These are phyloP conservation scores for Heliocybe sulcata DNA, from an alignment of 1,284 basidiomycete genomes.

Conservation along the genomic window DNA sequence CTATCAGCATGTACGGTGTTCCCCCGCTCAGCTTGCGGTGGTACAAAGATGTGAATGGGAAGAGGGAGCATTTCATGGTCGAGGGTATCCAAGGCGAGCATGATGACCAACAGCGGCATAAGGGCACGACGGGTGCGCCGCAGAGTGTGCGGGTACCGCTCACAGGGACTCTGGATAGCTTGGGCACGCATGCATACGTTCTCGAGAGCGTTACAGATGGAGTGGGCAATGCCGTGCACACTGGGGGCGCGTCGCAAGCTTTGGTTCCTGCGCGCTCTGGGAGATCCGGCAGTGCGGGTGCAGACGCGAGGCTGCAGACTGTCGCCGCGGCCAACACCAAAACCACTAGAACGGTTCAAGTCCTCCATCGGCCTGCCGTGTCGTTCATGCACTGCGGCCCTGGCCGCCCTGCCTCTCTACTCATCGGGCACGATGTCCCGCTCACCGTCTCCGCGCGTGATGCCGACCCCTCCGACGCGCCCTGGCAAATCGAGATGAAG, in stretches of 20 bases:
- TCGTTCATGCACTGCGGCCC: conserved; percentile 73
- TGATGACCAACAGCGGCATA: conserved; percentile 11
- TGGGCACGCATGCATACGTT: conserved; percentile 62
- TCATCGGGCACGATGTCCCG: conserved; percentile 59
- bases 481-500: conserved; percentile 57
- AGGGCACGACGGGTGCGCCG: conserved; percentile 23
- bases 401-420: conserved; percentile 65
- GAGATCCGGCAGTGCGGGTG: background rate
- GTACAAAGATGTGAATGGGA: conserved; percentile 60
- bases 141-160: conserved; percentile 64
- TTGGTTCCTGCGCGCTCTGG: conserved; percentile 12
- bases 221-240: conserved; percentile 59
- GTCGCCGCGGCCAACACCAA: conserved; percentile 32
- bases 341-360: conserved; percentile 56
- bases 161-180: conserved; percentile 48
- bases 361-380: conserved; percentile 71
- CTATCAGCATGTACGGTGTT: conserved; percentile 69
- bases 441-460: conserved; percentile 45
- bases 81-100: conserved; percentile 75
- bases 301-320: conserved; percentile 7
- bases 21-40: conserved; percentile 76
- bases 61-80: conserved; percentile 63
- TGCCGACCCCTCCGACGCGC: conserved; percentile 52
- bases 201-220: conserved; percentile 72
- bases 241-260: conserved; percentile 22